Evolutionary conservation across 371 early-diverging fungal species (phyloP).

Genomic region (Mucor mucedo): DNA sequence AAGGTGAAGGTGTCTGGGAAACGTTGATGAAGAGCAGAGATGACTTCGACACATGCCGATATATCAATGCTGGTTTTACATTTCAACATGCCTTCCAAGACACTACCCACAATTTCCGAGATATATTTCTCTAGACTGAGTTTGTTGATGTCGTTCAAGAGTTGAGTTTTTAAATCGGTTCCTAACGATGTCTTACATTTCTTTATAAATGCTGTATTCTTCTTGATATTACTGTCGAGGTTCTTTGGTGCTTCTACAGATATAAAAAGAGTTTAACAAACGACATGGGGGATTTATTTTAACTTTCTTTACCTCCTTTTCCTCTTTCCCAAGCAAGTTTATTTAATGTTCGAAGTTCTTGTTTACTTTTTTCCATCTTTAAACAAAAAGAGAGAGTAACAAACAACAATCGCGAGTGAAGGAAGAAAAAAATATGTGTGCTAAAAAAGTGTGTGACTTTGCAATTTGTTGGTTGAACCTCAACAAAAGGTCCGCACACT

Average conservation of each 20-base stretch:
- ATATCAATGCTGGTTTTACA: conserved; percentile 79
- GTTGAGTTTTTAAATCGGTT: conserved; percentile 69
- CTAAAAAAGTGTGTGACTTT: too few relatives aligned
- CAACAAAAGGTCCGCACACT: neutral
- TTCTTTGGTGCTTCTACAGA: conserved; percentile 42
- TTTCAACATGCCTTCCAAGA: conserved; percentile 76
- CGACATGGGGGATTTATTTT: neutral
- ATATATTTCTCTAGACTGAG: conserved; percentile 96
- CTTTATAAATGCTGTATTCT: conserved; percentile 94
- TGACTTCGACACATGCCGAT: conserved; percentile 82
- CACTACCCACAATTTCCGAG: conserved; percentile 86
- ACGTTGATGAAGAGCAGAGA: conserved; percentile 89
- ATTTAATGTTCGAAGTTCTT: conserved; percentile 34
- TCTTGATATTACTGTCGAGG: conserved; percentile 95
- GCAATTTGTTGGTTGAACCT: too few relatives aligned
- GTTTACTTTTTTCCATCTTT: conserved; percentile 30
- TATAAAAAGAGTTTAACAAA: neutral
- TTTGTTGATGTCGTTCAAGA: conserved; percentile 83
- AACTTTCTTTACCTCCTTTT: conserved; percentile 31
- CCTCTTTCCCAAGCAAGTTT: conserved; percentile 44
- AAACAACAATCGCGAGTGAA: too few relatives aligned
- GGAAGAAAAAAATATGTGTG: neutral
- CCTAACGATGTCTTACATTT: conserved; percentile 87
- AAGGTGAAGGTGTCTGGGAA: conserved; percentile 83
- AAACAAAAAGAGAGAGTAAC: neutral